A percentile compares a stretch with the other conserved stretches of the same genome.
phyloP scores from a whole-genome alignment of 768 basidiomycete species.

The Auricularia cornea region DNA sequence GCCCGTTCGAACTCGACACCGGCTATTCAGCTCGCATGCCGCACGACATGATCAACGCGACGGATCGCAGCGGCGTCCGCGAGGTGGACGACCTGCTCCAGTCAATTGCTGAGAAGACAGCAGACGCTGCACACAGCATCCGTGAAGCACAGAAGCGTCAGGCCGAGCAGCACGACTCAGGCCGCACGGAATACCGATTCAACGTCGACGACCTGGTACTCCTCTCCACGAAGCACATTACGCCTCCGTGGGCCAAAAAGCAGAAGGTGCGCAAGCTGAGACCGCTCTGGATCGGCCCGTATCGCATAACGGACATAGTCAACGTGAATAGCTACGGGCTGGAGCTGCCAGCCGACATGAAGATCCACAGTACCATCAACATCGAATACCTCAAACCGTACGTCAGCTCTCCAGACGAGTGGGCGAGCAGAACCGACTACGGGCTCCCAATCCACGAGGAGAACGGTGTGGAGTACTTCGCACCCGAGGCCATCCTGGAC shows the following conservation, averaged over 20 bases:
- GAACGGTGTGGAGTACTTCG: background rate
- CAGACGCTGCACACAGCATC: background rate
- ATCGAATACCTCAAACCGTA: background rate
- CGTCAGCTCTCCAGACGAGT: background rate
- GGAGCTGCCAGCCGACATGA: background rate
- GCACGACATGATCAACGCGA: background rate
- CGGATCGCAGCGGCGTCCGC: background rate
- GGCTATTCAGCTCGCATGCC: slow-evolving; percentile 4
- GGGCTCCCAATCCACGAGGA: background rate
- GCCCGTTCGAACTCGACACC: slow-evolving; percentile 26
- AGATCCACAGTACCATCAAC: background rate
- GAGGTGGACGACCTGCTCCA: background rate
- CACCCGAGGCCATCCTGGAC: background rate
- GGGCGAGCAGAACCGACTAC: background rate
- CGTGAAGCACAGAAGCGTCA: background rate
- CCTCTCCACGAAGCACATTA: background rate
- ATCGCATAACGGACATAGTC: background rate
- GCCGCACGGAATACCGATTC: background rate
- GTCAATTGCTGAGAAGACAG: background rate
- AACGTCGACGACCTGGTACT: background rate
- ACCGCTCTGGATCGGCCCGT: background rate
- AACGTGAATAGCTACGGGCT: background rate
- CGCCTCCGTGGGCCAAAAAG: background rate
- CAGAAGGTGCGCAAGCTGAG: background rate
- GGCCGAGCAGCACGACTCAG: background rate